Evolutionary conservation across 2,329 filamentous ascomycete species (phyloP).

Genomic region (Microcyclospora pomicola): DNA sequence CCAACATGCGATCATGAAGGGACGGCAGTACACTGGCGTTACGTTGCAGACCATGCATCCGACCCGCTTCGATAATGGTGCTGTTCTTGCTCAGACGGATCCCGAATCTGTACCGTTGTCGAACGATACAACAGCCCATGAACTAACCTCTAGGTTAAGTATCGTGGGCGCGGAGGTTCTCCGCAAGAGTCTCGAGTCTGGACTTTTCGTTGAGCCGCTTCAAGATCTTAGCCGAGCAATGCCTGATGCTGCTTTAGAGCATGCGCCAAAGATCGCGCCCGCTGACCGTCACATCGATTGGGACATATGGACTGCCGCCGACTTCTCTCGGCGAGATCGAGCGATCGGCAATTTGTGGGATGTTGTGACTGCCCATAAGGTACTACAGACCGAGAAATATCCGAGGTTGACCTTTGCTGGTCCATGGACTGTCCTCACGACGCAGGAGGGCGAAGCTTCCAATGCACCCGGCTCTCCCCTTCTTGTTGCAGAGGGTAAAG

Average conservation of each 20-base stretch:
- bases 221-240: slow-evolving; percentile 7
- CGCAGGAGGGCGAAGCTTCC: neutral
- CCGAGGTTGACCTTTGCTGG: slow-evolving; percentile 12
- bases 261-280: slow-evolving; percentile 62
- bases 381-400: slow-evolving; percentile 1
- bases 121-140: slow-evolving; percentile 31
- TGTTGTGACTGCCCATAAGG: slow-evolving; percentile 17
- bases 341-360: slow-evolving; percentile 58
- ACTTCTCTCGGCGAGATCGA: slow-evolving; percentile 42
- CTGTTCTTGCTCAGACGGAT: slow-evolving; percentile 53
- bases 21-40: slow-evolving; percentile 52
- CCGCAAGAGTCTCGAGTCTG: slow-evolving; percentile 46
- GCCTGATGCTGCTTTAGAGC: slow-evolving; percentile 11
- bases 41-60: slow-evolving; percentile 78
- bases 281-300: slow-evolving; percentile 51
- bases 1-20: slow-evolving; percentile 63
- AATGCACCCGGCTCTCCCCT: neutral
- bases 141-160: slow-evolving; percentile 44
- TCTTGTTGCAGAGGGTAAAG: neutral
- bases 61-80: slow-evolving; percentile 62
- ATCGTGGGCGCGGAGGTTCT: slow-evolving; percentile 58
- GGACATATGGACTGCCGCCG: slow-evolving; percentile 36
- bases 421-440: slow-evolving; percentile 7
- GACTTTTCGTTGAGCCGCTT: slow-evolving; percentile 51
- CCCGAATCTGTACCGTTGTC: slow-evolving; percentile 41